phyloP scores from a whole-genome alignment of 257 asterid species.

The Anisodus acutangulus region DNA sequence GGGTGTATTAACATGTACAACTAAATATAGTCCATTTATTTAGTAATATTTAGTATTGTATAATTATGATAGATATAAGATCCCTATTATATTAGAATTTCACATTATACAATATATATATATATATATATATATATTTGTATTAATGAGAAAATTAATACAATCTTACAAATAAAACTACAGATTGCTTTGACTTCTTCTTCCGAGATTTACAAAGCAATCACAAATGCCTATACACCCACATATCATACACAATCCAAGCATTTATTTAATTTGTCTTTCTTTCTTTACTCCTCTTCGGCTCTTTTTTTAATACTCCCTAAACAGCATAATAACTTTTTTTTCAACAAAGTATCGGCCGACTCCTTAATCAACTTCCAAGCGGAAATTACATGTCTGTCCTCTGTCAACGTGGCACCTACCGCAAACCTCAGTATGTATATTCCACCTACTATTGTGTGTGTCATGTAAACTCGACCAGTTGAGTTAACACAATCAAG shows the following conservation, averaged over 20 bases:
- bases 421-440: slow-evolving; percentile 46
- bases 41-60: too few relatives aligned
- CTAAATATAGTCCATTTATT: too few relatives aligned
- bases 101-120: too few relatives aligned
- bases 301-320: background rate
- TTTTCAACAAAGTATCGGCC: slow-evolving; percentile 28
- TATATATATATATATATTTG: too few relatives aligned
- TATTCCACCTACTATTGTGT: slow-evolving; percentile 37
- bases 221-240: background rate
- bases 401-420: slow-evolving; percentile 47
- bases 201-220: background rate
- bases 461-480: slow-evolving; percentile 45
- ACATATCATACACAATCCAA: background rate
- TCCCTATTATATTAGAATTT: too few relatives aligned
- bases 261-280: background rate
- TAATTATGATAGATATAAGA: too few relatives aligned
- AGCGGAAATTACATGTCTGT: slow-evolving; percentile 40
- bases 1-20: too few relatives aligned
- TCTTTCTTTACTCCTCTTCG: background rate
- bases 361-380: slow-evolving; percentile 42
- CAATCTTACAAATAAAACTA: too few relatives aligned
- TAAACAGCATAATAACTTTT: background rate
- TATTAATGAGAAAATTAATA: too few relatives aligned
- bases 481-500: slow-evolving; percentile 43
- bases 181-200: background rate